These are phyloP conservation scores for Fusarium concolor DNA, from an alignment of 2,329 filamentous ascomycete species.

Conservation along the genomic window DNA sequence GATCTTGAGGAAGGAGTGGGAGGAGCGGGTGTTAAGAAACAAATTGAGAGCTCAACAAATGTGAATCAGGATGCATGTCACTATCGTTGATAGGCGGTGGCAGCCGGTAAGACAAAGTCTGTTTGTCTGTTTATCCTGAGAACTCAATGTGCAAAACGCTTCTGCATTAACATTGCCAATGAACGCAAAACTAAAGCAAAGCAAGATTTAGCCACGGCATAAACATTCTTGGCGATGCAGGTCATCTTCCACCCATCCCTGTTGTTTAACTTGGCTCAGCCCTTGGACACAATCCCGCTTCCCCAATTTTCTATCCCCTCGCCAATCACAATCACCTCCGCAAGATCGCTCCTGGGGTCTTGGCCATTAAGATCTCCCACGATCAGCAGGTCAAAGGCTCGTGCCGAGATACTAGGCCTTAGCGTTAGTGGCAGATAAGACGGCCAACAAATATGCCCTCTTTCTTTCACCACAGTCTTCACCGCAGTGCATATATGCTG, in stretches of 20 bases:
- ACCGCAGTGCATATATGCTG: neutral
- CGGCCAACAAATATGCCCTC: neutral
- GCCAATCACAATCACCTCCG: constrained; percentile 6
- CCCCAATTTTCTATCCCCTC: neutral
- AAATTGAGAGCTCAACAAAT: constrained; percentile 11
- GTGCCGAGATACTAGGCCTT: neutral
- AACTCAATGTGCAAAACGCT: neutral
- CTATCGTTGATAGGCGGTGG: constrained; percentile 3
- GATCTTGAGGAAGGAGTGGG: constrained; percentile 3
- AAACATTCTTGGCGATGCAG: neutral
- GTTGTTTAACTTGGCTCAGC: neutral
- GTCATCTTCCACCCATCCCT: neutral
- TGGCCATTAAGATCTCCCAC: neutral
- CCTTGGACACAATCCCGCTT: neutral
- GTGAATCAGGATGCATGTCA: constrained; percentile 22
- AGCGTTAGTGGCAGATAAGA: neutral
- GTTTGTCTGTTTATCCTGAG: neutral
- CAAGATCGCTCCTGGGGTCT: constrained; percentile 17
- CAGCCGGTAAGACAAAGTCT: constrained; percentile 12
- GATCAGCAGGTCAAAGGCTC: neutral
- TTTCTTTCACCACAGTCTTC: neutral
- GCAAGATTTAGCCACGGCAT: neutral
- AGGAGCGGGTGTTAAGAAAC: constrained; percentile 9
- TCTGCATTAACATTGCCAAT: neutral
- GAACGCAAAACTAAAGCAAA: neutral